Percentiles rank a stretch among this genome's conserved stretches.
These are phyloP conservation scores for Apiotrichum veenhuisii DNA, from an alignment of 1,284 basidiomycete genomes.

Conservation along the genomic window DNA sequence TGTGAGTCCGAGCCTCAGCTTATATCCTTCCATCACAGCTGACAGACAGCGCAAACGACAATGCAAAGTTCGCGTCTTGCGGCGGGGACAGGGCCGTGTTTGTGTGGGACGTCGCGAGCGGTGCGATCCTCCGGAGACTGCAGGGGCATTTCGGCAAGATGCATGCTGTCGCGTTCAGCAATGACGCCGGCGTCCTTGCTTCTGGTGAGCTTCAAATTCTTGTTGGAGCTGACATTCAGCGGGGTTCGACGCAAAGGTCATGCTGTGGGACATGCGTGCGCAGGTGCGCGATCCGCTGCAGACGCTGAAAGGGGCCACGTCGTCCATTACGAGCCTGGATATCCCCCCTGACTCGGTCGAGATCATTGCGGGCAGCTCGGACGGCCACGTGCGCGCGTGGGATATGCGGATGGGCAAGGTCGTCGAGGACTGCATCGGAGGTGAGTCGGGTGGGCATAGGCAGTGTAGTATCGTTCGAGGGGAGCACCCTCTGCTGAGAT, in stretches of 20 bases:
- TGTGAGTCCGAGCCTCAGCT: conserved; percentile 61
- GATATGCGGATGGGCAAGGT: conserved; percentile 89
- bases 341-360: conserved; percentile 58
- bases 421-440: conserved; percentile 80
- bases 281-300: conserved; percentile 82
- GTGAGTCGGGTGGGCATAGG: conserved; percentile 54
- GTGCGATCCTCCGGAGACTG: conserved; percentile 72
- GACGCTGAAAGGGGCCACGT: conserved; percentile 80
- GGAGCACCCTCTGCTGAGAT: not conserved
- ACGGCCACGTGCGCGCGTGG: conserved; percentile 86
- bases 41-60: conserved; percentile 72
- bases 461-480: not conserved
- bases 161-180: conserved; percentile 76
- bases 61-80: conserved; percentile 85
- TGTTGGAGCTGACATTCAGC: conserved; percentile 12
- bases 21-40: not conserved
- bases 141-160: conserved; percentile 87
- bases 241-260: conserved; percentile 71
- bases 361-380: conserved; percentile 79
- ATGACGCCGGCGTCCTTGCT: conserved; percentile 76
- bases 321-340: conserved; percentile 77
- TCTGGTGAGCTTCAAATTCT: conserved; percentile 59
- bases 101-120: conserved; percentile 91
- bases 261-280: conserved; percentile 83
- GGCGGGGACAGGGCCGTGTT: conserved; percentile 91